A percentile compares a stretch with the other conserved stretches of the same genome.
phyloP scores from a whole-genome alignment of 805 yeast genomes.

The Starmerella bombi region DNA sequence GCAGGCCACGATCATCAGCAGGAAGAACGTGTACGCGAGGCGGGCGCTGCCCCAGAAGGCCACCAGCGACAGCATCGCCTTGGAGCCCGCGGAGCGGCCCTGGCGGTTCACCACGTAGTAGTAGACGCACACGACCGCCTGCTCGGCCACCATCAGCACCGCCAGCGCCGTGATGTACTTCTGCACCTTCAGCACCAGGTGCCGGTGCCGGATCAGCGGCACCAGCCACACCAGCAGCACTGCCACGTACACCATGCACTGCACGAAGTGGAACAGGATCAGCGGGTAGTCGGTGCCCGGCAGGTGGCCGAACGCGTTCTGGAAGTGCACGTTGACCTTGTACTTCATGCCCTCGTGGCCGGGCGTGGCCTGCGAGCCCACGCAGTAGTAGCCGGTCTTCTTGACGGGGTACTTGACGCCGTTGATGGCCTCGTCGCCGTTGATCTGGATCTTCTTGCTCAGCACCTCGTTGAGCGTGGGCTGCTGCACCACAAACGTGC shows the following conservation, averaged over 20 bases:
- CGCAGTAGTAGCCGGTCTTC: slow-evolving; percentile 85
- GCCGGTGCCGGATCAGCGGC: slow-evolving; percentile 70
- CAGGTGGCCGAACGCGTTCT: slow-evolving; percentile 81
- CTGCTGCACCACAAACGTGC: slow-evolving; percentile 47
- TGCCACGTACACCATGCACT: slow-evolving; percentile 71
- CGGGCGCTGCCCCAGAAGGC: slow-evolving; percentile 70
- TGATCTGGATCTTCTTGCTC: slow-evolving; percentile 40
- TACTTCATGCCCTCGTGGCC: slow-evolving; percentile 33
- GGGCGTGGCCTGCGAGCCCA: slow-evolving; percentile 48
- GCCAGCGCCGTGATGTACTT: slow-evolving; percentile 79
- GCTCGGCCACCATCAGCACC: slow-evolving; percentile 68
- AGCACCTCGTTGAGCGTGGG: slow-evolving; percentile 38
- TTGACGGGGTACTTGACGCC: slow-evolving; percentile 50
- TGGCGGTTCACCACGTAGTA: slow-evolving; percentile 66
- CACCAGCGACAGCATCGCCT: slow-evolving; percentile 61
- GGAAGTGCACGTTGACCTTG: slow-evolving; percentile 61
- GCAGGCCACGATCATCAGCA: slow-evolving; percentile 68
- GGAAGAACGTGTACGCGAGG: slow-evolving; percentile 75
- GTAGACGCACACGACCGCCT: slow-evolving; percentile 79
- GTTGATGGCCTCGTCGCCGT: slow-evolving; percentile 37
- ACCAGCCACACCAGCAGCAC: slow-evolving; percentile 73
- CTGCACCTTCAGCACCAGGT: slow-evolving; percentile 80
- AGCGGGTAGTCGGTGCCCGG: slow-evolving; percentile 87
- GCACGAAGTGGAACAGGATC: slow-evolving; percentile 72
- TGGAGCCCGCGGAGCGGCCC: slow-evolving; percentile 43